Percentiles rank a stretch among this genome's conserved stretches.
Evolutionary conservation across 2,329 filamentous ascomycete species (phyloP).

Genomic region (Ophiostoma sp.): DNA sequence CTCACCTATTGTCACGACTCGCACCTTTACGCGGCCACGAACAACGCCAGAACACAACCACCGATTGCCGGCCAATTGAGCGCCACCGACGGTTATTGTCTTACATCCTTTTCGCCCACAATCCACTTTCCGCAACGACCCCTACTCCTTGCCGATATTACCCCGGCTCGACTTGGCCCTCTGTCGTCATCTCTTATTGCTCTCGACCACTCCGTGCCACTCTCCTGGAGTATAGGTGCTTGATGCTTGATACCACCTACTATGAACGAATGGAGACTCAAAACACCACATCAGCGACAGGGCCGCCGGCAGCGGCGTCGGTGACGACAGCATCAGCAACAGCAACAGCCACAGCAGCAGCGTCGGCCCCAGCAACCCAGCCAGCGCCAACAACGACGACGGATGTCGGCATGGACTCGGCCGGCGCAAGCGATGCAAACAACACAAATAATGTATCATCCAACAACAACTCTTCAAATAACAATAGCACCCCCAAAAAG

Average conservation of each 20-base stretch:
- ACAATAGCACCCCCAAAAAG: slow-evolving; percentile 32
- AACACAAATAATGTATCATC: neutral
- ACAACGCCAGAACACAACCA: neutral
- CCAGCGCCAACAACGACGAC: neutral
- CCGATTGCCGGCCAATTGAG: neutral
- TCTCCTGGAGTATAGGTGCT: neutral
- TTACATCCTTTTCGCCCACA: neutral
- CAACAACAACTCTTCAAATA: neutral
- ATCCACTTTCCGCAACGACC: neutral
- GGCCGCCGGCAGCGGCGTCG: slow-evolving; percentile 6
- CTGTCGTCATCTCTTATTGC: neutral
- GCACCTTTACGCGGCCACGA: neutral
- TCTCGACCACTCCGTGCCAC: neutral
- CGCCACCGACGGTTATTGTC: neutral
- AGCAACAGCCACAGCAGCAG: neutral
- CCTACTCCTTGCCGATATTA: neutral
- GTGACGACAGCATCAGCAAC: neutral
- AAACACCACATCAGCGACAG: slow-evolving; percentile 15
- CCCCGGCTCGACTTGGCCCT: neutral
- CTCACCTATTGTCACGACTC: neutral
- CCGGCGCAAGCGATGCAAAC: neutral
- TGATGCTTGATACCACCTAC: neutral
- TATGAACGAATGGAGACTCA: slow-evolving; percentile 17
- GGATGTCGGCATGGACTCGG: neutral
- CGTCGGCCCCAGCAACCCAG: neutral